Percentiles rank a stretch among this genome's conserved stretches.
These are phyloP conservation scores for Diaporthe australafricana DNA, from an alignment of 2,329 filamentous ascomycete species.

Conservation along the genomic window DNA sequence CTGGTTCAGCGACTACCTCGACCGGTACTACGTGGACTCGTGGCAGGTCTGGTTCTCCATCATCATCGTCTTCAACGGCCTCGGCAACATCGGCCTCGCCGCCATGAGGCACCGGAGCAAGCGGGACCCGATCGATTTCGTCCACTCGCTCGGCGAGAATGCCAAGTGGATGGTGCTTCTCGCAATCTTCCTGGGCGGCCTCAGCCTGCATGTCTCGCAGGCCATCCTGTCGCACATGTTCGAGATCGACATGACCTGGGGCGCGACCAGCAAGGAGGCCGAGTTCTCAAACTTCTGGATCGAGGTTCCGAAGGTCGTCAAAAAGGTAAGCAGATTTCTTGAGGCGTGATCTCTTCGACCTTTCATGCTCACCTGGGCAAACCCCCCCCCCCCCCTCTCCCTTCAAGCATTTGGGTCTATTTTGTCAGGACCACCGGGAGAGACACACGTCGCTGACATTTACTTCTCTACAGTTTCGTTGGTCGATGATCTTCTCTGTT, in stretches of 20 bases:
- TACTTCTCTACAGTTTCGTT: conserved; percentile 70
- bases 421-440: not conserved
- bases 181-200: conserved; percentile 84
- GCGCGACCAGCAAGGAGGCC: conserved; percentile 84
- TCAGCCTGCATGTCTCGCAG: conserved; percentile 84
- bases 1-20: conserved; percentile 81
- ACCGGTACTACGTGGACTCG: conserved; percentile 83
- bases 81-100: conserved; percentile 79
- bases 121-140: conserved; percentile 65
- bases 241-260: conserved; percentile 88
- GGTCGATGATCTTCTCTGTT: conserved; percentile 72
- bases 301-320: conserved; percentile 82
- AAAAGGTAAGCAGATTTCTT: conserved; percentile 70
- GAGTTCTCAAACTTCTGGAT: conserved; percentile 88
- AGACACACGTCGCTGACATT: conserved; percentile 17
- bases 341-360: not conserved
- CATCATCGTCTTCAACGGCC: conserved; percentile 80
- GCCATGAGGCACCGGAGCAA: conserved; percentile 78
- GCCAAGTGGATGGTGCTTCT: conserved; percentile 81
- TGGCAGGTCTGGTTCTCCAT: conserved; percentile 87
- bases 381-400: not conserved
- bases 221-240: conserved; percentile 87
- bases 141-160: conserved; percentile 69
- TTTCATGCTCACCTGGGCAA: not conserved
- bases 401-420: not conserved